These are phyloP conservation scores for Penicillium robsamsonii DNA, from an alignment of 495 filamentous ascomycete genomes.

Conservation along the genomic window DNA sequence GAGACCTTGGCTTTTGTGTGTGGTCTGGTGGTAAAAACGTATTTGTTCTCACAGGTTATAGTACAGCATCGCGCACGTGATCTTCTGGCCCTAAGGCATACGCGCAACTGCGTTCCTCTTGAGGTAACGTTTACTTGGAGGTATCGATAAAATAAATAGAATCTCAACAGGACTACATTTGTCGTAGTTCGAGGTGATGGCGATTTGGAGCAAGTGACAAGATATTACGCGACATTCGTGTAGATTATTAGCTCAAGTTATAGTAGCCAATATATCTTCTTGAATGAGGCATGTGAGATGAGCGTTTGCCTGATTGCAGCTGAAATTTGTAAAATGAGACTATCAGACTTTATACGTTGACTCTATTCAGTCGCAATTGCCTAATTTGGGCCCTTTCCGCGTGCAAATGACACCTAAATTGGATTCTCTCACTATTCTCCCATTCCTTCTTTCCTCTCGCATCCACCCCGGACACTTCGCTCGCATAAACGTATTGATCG, in stretches of 20 bases:
- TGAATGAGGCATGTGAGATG: neutral
- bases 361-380: neutral
- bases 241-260: neutral
- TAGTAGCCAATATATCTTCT: neutral
- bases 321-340: neutral
- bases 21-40: too few relatives aligned
- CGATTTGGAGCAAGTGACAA: neutral
- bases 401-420: neutral
- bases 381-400: neutral
- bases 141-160: neutral
- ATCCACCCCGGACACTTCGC: neutral
- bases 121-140: neutral
- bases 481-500: neutral
- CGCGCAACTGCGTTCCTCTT: neutral
- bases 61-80: neutral
- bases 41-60: too few relatives aligned
- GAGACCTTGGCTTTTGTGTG: too few relatives aligned
- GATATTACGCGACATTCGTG: neutral
- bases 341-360: neutral
- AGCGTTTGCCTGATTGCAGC: neutral
- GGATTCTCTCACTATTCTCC: neutral
- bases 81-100: neutral
- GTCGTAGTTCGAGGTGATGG: neutral
- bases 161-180: neutral
- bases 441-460: neutral